These are phyloP conservation scores for Exophiala dermatitidis DNA, from an alignment of 2,329 filamentous ascomycete species.

Conservation along the genomic window DNA sequence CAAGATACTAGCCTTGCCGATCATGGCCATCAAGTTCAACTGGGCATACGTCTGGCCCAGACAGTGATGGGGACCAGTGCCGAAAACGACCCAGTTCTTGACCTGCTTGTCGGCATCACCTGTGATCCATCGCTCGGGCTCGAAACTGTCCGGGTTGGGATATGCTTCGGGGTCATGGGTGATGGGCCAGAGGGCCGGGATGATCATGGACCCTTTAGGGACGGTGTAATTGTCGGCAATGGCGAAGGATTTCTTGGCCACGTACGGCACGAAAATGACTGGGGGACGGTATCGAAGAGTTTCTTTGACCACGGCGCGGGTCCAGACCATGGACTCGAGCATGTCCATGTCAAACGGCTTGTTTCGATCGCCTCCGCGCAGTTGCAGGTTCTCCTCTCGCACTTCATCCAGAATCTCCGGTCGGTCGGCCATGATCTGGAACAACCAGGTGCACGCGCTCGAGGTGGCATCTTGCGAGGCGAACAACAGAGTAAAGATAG, in stretches of 20 bases:
- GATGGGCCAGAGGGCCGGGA: slow-evolving; percentile 83
- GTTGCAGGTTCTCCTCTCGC: slow-evolving; percentile 77
- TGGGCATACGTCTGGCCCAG: slow-evolving; percentile 88
- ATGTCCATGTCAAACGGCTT: slow-evolving; percentile 71
- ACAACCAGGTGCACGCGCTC: slow-evolving; percentile 88
- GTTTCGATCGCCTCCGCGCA: slow-evolving; percentile 66
- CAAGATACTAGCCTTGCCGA: slow-evolving; percentile 80
- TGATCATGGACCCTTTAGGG: slow-evolving; percentile 89
- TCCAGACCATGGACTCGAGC: slow-evolving; percentile 82
- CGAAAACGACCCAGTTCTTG: slow-evolving; percentile 97
- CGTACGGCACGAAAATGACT: slow-evolving; percentile 93
- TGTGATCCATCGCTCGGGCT: slow-evolving; percentile 84
- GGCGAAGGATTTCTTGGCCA: slow-evolving; percentile 91
- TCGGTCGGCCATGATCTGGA: slow-evolving; percentile 87
- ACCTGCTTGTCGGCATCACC: slow-evolving; percentile 83
- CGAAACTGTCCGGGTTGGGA: slow-evolving; percentile 76
- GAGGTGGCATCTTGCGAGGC: slow-evolving; percentile 95
- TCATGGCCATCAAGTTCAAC: slow-evolving; percentile 78
- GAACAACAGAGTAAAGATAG: slow-evolving; percentile 92
- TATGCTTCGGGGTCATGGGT: slow-evolving; percentile 92
- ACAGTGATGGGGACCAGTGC: slow-evolving; percentile 93
- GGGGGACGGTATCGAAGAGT: slow-evolving; percentile 89
- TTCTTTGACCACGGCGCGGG: slow-evolving; percentile 84
- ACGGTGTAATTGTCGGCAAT: slow-evolving; percentile 83
- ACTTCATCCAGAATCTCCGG: slow-evolving; percentile 87